These are phyloP conservation scores for Ceratocystis colombiana DNA, from an alignment of 2,329 filamentous ascomycete species.

Conservation along the genomic window DNA sequence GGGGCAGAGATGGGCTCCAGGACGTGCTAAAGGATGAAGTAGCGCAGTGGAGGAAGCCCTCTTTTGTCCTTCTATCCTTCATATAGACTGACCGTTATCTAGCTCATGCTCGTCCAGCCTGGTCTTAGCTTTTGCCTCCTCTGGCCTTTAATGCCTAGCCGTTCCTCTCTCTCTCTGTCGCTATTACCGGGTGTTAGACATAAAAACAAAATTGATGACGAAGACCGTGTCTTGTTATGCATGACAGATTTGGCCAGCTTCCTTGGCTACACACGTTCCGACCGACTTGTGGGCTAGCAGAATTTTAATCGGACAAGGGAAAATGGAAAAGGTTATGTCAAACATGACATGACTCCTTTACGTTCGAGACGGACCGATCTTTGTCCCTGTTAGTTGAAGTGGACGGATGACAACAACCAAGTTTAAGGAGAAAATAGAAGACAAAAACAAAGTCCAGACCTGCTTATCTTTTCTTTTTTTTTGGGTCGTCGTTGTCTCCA, in stretches of 20 bases:
- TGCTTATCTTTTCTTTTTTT: background rate
- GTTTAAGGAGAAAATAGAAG: background rate
- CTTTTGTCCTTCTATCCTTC: background rate
- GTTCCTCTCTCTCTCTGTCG: background rate
- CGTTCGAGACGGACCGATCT: slow-evolving; percentile 5
- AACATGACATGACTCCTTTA: slow-evolving; percentile 5
- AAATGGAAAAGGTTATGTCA: background rate
- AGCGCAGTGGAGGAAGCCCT: background rate
- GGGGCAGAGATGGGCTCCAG: background rate
- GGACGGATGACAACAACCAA: background rate
- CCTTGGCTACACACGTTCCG: background rate
- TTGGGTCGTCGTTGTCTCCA: background rate
- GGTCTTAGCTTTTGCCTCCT: background rate
- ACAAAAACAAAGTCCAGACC: background rate
- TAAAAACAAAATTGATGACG: background rate
- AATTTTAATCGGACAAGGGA: background rate
- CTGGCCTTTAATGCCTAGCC: background rate
- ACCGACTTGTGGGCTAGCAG: background rate
- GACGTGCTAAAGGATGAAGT: background rate
- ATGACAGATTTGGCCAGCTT: background rate
- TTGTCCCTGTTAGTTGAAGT: background rate
- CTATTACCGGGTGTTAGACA: slow-evolving; percentile 6
- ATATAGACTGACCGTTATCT: background rate
- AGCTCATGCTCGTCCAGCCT: background rate
- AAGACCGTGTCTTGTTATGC: background rate